Evolutionary conservation across 1,284 basidiomycete species (phyloP).

Genomic region (Pseudomicrostroma phylloplanum): DNA sequence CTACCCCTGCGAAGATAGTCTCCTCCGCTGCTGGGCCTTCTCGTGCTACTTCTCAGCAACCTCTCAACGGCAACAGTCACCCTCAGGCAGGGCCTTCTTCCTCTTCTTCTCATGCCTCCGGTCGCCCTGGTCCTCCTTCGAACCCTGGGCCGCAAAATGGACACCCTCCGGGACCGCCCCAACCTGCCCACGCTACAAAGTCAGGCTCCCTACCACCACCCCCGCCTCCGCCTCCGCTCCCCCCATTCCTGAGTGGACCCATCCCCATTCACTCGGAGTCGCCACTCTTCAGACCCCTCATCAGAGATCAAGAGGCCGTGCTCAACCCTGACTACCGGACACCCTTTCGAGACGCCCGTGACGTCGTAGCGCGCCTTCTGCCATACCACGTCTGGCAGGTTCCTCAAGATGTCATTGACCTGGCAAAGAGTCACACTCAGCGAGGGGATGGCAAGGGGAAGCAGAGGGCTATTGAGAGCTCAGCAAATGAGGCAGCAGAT

Average conservation of each 20-base stretch:
- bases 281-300: background rate
- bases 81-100: background rate
- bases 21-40: too few species aligned
- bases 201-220: background rate
- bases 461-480: background rate
- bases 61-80: too few species aligned
- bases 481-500: background rate
- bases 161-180: too few species aligned
- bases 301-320: conserved; percentile 27
- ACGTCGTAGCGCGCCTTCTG: conserved; percentile 36
- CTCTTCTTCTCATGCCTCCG: background rate
- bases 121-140: background rate
- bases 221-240: background rate
- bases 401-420: conserved; percentile 24
- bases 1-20: too few species aligned
- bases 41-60: too few species aligned
- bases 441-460: background rate
- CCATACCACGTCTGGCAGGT: conserved; percentile 48
- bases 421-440: background rate
- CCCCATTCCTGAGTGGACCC: background rate
- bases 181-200: background rate
- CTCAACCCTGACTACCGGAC: conserved; percentile 33
- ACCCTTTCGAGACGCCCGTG: conserved; percentile 31
- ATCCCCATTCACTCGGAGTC: background rate
- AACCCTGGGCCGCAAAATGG: too few species aligned